Evolutionary conservation across 176 grass and related monocot genomes (phyloP), one percentile per base, ranked within the genome.

Genomic region (Oryza longistaminata): DNA sequence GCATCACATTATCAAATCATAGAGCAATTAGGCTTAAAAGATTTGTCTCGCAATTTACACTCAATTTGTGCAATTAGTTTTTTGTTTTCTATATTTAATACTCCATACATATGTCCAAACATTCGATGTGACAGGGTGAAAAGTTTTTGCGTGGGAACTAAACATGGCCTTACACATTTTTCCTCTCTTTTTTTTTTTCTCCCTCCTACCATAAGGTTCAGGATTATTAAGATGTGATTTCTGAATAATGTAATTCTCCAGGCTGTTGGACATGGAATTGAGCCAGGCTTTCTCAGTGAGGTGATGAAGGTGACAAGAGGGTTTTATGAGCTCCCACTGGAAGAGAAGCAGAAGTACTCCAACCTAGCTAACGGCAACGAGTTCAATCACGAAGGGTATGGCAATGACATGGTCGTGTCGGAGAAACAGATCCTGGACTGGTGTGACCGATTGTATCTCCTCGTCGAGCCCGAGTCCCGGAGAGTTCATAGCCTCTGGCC

Each of bases 291-390:
- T 19, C 79, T 91, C 7, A 53, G 74, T 9, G 71, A 85, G 16
- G 31, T 87, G 79, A 73, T 83, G 53, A 29, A 69, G 0, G 55
- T 78, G 49, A 53, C 75, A 11, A 78, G 25, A 58, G 83, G 70
- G 0, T 89, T 91, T 67, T 94, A 82, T 74, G 50, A 81, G 16
- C 83, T 84, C 19, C 87, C 92, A 33, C 5, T 75, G 0, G 89
- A 89, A 26, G 86, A 84, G 87, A 94, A 83, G 80, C 86, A 89
- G 46, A 91, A 86, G 68, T 93, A 90, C 83, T 88, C 85, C 64
- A 93, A 93, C 80, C 68, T 90, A 31, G 83, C 74, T 5, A 64
- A 90, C 40, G 91, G 85, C 25, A 73, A 83, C 50, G 77, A 93
- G 80, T 90, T 88, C 74, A 81, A 68, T 14, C 7, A 58, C 19